Evolutionary conservation across 2,329 filamentous ascomycete genomes (phyloP).

Genomic region (Fusarium austroafricanum): DNA sequence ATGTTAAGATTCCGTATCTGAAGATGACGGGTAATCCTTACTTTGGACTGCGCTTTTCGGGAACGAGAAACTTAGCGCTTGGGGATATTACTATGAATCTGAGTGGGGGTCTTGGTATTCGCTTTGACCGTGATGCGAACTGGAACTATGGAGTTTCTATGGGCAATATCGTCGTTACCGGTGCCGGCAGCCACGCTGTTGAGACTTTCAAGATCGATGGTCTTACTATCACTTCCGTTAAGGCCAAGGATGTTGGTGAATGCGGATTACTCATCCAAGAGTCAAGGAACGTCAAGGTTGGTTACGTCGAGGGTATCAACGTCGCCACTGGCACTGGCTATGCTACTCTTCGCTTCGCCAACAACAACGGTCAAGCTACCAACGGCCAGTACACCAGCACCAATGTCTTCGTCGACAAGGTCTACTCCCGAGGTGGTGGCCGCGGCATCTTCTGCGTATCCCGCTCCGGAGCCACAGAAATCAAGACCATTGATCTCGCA

Average conservation of each 20-base stretch:
- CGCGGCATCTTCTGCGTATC: conserved; percentile 69
- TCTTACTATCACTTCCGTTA: conserved; percentile 62
- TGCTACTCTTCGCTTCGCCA: conserved; percentile 67
- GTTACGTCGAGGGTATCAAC: conserved; percentile 67
- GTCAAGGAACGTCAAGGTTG: conserved; percentile 63
- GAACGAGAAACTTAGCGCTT: conserved; percentile 59
- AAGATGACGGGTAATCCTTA: conserved; percentile 68
- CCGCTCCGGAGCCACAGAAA: conserved; percentile 64
- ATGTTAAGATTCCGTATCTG: conserved; percentile 66
- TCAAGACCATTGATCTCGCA: conserved; percentile 61
- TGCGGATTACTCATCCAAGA: conserved; percentile 67
- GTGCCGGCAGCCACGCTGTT: conserved; percentile 66
- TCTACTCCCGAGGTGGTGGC: conserved; percentile 66
- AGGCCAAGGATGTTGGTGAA: conserved; percentile 66
- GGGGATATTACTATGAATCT: conserved; percentile 67
- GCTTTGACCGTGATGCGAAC: conserved; percentile 66
- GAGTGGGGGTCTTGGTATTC: conserved; percentile 65
- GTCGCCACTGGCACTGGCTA: conserved; percentile 65
- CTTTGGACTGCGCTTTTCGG: conserved; percentile 67
- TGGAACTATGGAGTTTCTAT: conserved; percentile 66
- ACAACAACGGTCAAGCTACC: conserved; percentile 63
- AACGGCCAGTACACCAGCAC: conserved; percentile 60
- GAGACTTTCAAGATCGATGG: conserved; percentile 71
- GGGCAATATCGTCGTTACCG: conserved; percentile 62
- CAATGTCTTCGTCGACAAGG: conserved; percentile 65